Evolutionary conservation across 306 rosid species (phyloP), one percentile per base, ranked within the genome.

Genomic region (Arachis hypogaea): DNA sequence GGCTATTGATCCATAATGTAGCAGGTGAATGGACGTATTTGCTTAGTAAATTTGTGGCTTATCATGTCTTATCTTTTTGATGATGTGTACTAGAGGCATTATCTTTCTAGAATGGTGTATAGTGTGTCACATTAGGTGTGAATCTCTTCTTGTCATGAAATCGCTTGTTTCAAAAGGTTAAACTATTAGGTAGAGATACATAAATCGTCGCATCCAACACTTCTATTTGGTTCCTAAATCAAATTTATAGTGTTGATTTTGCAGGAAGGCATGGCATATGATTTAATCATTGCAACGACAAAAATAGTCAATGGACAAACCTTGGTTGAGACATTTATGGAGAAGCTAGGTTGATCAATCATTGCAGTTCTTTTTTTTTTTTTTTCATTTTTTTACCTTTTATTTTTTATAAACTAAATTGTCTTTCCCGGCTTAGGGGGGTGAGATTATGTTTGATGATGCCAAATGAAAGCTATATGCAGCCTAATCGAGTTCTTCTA

Each of bases 191-290:
- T 33, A 33, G 38, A 33, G 38, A 33, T 33, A 33, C 38, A 33
- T 4, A 4, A 33, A 33, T 33, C 38, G 38, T 33, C 4, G 3
- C 4, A 33, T 33, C 38, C 4, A 33, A 33, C 4, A 33, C 38
- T 11, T 59, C 67, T 55, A 16, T 42, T 67, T 59, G 67, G 64
- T 41, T 76, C 70, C 66, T 57, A 28, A 65, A 38, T 47, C 69
- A 63, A 33, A 64, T 71, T 67, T 65, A 60, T 41, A n/a, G 52
- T 18, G 59, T 54, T 66, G 79, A 60, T 57, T 59, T 84, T 80
- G 82, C 85, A 89, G 97, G 99, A 89, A 81, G 96, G 95, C 63
- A 94, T 92, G 96, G 97, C 96, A 3, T 89, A 89, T 69, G 99
- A 94, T 86, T 76, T 94, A 85, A 83, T 94, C 46, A 86, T 94